Conservation (phyloP, 306 rosid species). For the Cyamopsis tetragonoloba region DNA sequence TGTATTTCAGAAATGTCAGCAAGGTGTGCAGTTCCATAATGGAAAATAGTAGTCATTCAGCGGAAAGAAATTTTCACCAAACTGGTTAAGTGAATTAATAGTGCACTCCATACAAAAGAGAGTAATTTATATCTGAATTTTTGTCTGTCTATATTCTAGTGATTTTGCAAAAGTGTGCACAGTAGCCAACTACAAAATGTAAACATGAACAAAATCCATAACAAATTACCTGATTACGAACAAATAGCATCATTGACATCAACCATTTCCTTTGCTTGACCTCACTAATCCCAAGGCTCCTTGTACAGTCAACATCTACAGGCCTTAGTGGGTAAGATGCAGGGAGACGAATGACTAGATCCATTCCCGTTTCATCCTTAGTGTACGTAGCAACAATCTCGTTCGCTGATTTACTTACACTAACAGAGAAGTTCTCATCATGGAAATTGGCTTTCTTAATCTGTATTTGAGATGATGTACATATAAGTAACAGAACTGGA, state of each 20-base stretch:
- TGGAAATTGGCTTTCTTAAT: constrained; percentile 71
- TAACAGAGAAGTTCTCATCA: constrained; percentile 84
- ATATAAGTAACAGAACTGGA: constrained; percentile 16
- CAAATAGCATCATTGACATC: constrained; percentile 87
- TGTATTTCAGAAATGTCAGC: constrained; percentile 3
- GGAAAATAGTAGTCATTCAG: constrained; percentile 1
- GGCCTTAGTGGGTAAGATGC: constrained; percentile 83
- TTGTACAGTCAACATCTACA: constrained; percentile 87
- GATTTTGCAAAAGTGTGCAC: constrained; percentile 10
- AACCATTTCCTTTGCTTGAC: constrained; percentile 92
- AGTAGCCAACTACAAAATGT: background rate
- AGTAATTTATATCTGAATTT: background rate
- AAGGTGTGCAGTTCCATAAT: too few relatives aligned
- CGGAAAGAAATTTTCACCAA: background rate
- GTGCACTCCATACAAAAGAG: background rate
- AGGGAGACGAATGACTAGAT: constrained; percentile 87
- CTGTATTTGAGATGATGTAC: constrained; percentile 44
- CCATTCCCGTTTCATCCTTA: constrained; percentile 96
- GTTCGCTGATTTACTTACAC: constrained; percentile 89
- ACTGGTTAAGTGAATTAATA: background rate
- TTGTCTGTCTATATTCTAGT: background rate
- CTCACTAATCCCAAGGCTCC: constrained; percentile 91
- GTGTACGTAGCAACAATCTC: constrained; percentile 98
- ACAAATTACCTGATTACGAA: constrained; percentile 81
- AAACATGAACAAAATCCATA: constrained; percentile 14